Evolutionary conservation across 2,329 filamentous ascomycete genomes (phyloP).

Genomic region (Alternaria consortialis): DNA sequence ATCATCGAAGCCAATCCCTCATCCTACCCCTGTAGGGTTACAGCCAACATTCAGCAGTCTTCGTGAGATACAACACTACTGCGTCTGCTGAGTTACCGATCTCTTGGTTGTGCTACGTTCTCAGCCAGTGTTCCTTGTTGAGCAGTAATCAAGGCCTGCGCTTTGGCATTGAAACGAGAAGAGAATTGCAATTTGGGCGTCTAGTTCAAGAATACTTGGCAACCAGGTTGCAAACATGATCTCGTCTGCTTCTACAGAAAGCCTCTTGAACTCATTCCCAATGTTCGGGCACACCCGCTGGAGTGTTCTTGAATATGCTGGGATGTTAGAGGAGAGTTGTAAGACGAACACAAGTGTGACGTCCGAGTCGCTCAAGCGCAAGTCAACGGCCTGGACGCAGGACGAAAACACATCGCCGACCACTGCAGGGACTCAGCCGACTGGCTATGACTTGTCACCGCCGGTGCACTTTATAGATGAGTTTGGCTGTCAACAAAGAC

Average conservation of each 20-base stretch:
- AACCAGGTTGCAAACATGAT: conserved; percentile 25
- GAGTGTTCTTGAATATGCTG: conserved; percentile 45
- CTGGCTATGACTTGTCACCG: conserved; percentile 16
- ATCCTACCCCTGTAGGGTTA: conserved; percentile 28
- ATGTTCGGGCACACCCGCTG: conserved; percentile 49
- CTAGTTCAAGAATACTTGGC: conserved; percentile 24
- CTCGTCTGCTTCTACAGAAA: conserved; percentile 30
- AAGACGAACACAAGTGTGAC: conserved; percentile 29
- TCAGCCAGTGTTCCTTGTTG: conserved; percentile 16
- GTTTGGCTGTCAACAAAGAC: conserved; percentile 33
- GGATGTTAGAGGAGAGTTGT: conserved; percentile 25
- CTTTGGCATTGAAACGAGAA: conserved; percentile 5
- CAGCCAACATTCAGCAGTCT: conserved; percentile 29
- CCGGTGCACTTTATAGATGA: conserved; percentile 33
- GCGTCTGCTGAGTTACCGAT: conserved; percentile 32
- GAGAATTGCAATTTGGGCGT: conserved; percentile 11
- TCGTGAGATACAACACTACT: conserved; percentile 32
- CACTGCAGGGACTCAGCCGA: conserved; percentile 22
- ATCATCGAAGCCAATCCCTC: background rate
- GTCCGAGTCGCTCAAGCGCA: conserved; percentile 30
- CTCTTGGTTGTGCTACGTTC: conserved; percentile 35
- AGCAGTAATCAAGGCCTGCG: conserved; percentile 13
- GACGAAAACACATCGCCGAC: conserved; percentile 29
- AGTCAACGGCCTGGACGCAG: conserved; percentile 28
- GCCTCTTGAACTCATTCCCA: conserved; percentile 33